These are phyloP conservation scores for Pythium diclinum DNA, from an alignment of 352 stramenopile species.

Conservation along the genomic window DNA sequence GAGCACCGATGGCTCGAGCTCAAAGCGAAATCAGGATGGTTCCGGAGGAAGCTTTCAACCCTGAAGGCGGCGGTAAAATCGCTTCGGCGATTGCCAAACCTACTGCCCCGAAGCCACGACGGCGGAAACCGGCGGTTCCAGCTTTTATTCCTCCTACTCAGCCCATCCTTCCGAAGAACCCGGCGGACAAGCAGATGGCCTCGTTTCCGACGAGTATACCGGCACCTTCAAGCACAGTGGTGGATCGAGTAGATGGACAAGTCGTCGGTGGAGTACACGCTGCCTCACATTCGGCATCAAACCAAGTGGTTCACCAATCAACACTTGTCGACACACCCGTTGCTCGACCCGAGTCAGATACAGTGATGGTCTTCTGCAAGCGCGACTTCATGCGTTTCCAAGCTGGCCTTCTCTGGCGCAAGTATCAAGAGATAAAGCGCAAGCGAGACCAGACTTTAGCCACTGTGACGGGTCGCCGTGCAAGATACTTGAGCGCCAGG, in stretches of 20 bases:
- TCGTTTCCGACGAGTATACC: not conserved
- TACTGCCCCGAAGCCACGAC: not conserved
- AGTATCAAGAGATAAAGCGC: slow-evolving; percentile 62
- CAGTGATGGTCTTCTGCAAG: slow-evolving; percentile 81
- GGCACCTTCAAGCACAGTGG: not conserved
- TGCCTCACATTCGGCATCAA: not conserved
- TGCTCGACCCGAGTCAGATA: slow-evolving; percentile 35
- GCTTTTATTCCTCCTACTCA: not conserved
- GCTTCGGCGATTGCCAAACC: not conserved
- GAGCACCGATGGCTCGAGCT: not conserved
- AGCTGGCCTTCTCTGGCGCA: slow-evolving; percentile 62
- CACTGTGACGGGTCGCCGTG: slow-evolving; percentile 19
- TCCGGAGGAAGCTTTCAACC: not conserved
- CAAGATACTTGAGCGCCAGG: slow-evolving; percentile 24
- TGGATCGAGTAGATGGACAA: not conserved
- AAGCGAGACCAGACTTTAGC: slow-evolving; percentile 24
- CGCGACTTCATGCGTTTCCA: slow-evolving; percentile 79
- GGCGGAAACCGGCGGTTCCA: not conserved
- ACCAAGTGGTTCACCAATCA: not conserved
- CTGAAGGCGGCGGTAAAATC: not conserved
- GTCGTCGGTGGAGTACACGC: not conserved
- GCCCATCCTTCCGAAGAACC: not conserved
- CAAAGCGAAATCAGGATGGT: not conserved
- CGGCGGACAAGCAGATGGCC: not conserved
- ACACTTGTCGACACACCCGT: not conserved